A percentile compares a stretch with the other conserved stretches of the same genome.
phyloP scores from a whole-genome alignment of 768 basidiomycete genomes.

The Steccherinum ochraceum region DNA sequence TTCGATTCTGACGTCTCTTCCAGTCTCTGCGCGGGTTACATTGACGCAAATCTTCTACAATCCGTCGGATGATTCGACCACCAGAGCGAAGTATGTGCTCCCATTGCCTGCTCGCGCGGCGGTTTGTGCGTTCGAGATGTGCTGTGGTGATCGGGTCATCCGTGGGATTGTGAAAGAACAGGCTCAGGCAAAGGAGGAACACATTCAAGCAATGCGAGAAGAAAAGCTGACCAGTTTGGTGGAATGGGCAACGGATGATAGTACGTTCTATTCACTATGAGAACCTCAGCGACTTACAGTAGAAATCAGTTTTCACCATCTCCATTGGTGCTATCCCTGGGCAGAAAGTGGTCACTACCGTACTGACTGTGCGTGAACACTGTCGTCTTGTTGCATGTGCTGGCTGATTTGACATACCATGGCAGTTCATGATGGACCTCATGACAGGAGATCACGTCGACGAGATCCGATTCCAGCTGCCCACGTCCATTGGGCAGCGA shows the following conservation, averaged over 20 bases:
- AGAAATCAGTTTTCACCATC: conserved; percentile 44
- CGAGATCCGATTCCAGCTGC: conserved; percentile 48
- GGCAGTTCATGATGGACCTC: conserved; percentile 47
- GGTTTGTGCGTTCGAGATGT: conserved; percentile 48
- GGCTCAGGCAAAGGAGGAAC: conserved; percentile 31
- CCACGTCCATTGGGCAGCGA: conserved; percentile 42
- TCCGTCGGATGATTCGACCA: conserved; percentile 19
- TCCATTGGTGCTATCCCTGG: conserved; percentile 50
- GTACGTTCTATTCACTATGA: neutral
- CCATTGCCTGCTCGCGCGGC: conserved; percentile 52
- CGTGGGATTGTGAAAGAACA: conserved; percentile 45
- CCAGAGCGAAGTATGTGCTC: conserved; percentile 48
- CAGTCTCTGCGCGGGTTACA: conserved; percentile 10
- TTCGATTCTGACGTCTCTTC: neutral
- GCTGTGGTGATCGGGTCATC: conserved; percentile 34
- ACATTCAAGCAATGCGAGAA: conserved; percentile 32
- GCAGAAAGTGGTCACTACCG: conserved; percentile 30
- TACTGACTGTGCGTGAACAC: conserved; percentile 33
- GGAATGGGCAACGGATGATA: conserved; percentile 43
- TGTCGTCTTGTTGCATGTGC: neutral
- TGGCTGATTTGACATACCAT: neutral
- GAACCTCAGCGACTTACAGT: neutral
- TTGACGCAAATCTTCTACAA: conserved; percentile 9
- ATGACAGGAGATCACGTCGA: conserved; percentile 42
- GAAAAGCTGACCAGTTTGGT: conserved; percentile 40